Evolutionary conservation across 106 monocot genomes (phyloP), one percentile per base, ranked within the genome.

Genomic region (Dioscorea alata): DNA sequence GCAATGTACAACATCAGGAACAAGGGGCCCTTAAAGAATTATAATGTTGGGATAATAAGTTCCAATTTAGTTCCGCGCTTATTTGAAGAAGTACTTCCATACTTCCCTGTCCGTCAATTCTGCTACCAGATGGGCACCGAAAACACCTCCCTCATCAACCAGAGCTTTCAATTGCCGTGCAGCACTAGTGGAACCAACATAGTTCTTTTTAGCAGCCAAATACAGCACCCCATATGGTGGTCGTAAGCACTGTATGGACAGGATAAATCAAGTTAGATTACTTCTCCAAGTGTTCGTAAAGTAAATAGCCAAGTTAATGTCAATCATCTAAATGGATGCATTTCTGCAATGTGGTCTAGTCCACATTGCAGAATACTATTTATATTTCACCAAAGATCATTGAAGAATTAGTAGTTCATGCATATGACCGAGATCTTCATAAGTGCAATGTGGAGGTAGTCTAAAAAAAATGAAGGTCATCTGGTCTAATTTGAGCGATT

Each of bases 21-120:
- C 18, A 23, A 0, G 23, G 19, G 2, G 49, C 66, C 28, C 28
- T 33, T 12, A 33, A 54, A 33, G 33, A 56, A 59, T 57, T 59
- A 18, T 58, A 34, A 65, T n/a, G 35, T 64, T 19, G 13, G 53
- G 33, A 50, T n/a, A 9, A 60, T 49, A 0, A 24, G 18, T 17
- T 8, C 42, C 23, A 63, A 7, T 52, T 57, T 33, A 23, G n/a
- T 49, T 18, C 9, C n/a, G 34, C 57, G 5, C 23, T 89, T 74
- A 89, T 71, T 93, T 93, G 81, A 86, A 86, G 65, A 92, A 96
- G 82, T 89, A 84, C 73, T 96, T 96, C 95, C 95, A 96, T 2
- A 96, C 84, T 63, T 96, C 95, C 22, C 84, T 82, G 69, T 92
- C 95, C 19, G 78, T 56, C 25, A 74, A 32, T 42, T 91, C 88